Evolutionary conservation across 805 yeast genomes (phyloP).

Genomic region (Cyberlindnera mycetangii): DNA sequence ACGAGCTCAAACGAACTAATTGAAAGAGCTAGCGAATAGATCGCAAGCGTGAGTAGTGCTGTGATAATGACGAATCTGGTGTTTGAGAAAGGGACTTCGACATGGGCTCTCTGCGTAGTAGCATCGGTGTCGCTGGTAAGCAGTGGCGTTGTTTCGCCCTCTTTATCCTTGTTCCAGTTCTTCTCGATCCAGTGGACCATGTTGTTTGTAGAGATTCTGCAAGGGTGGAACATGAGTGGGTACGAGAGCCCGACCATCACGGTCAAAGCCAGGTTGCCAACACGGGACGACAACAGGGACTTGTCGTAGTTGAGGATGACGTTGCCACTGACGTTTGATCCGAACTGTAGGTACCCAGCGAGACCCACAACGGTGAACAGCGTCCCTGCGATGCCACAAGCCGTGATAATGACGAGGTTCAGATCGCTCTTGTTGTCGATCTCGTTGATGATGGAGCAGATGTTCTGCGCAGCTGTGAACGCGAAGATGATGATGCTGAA

Average conservation of each 20-base stretch:
- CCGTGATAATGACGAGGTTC: conserved; percentile 45
- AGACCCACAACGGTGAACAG: conserved; percentile 65
- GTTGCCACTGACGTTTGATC: conserved; percentile 62
- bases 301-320: conserved; percentile 65
- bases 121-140: conserved; percentile 6
- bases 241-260: conserved; percentile 73
- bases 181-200: conserved; percentile 46
- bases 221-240: conserved; percentile 81
- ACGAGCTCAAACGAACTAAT: conserved; percentile 66
- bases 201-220: conserved; percentile 70
- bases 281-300: conserved; percentile 42
- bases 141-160: conserved; percentile 15
- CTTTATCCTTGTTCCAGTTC: conserved; percentile 4
- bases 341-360: conserved; percentile 71
- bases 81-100: conserved; percentile 44
- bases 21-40: conserved; percentile 56
- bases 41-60: conserved; percentile 38
- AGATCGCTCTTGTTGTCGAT: conserved; percentile 49
- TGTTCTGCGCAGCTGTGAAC: conserved; percentile 78
- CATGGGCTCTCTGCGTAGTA: conserved; percentile 22
- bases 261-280: conserved; percentile 62
- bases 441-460: conserved; percentile 75
- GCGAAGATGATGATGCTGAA: conserved; percentile 78
- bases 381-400: conserved; percentile 51
- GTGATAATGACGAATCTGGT: conserved; percentile 50